These are phyloP conservation scores for Trichoderma endophyticum DNA, from an alignment of 2,329 filamentous ascomycete species.

Conservation along the genomic window DNA sequence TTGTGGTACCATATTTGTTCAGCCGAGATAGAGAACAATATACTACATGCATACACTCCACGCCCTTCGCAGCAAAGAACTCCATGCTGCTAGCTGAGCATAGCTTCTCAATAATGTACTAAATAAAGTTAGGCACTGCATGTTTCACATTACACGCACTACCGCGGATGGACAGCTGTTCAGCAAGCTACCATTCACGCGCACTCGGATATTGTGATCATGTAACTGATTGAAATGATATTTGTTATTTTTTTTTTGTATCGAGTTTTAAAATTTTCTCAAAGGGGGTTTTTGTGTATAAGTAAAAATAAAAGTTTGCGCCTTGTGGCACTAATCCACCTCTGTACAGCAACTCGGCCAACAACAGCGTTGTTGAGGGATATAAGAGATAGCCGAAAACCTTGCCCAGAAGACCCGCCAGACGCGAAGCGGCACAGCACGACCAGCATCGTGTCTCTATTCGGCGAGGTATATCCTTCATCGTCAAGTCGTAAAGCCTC, in stretches of 20 bases:
- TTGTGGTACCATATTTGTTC: neutral
- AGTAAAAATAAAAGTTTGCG: neutral
- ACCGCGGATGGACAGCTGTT: neutral
- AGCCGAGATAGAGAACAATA: neutral
- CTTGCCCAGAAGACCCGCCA: neutral
- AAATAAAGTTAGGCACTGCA: neutral
- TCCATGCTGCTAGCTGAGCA: neutral
- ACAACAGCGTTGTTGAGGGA: neutral
- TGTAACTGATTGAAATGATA: neutral
- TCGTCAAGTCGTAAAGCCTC: neutral
- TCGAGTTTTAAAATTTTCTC: neutral
- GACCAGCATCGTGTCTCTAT: neutral
- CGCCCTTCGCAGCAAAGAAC: neutral
- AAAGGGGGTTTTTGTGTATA: neutral
- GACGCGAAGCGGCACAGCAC: neutral
- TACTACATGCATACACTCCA: neutral
- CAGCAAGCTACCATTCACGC: neutral
- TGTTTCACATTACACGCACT: neutral
- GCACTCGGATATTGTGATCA: neutral
- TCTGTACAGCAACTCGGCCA: neutral
- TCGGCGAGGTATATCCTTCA: neutral
- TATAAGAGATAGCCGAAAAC: neutral
- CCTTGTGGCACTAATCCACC: slow-evolving; percentile 1
- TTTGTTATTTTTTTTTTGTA: neutral
- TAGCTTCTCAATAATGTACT: neutral